Base-by-base conservation (phyloP, 352 stramenopile genomes). In the Globisporangium parvum region DNA sequence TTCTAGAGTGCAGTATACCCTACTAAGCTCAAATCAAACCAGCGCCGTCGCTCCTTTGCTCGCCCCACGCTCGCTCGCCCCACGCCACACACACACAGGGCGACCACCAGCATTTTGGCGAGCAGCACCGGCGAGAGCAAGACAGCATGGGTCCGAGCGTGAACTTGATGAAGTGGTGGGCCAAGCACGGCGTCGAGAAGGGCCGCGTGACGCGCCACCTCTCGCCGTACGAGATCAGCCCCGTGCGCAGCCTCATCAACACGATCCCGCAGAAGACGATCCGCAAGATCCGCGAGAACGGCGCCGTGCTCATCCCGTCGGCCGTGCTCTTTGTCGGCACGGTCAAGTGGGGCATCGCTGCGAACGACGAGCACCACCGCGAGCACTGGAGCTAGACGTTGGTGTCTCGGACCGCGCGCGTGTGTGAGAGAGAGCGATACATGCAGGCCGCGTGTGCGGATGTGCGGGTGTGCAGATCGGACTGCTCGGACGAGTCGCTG, bases 211-310 rank as follows among this genome's bases (percentile, higher is more conserved):
- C 72, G 60, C 82, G 82, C 65, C 74, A 86, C 60, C 59, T 92
- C 53, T 90, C 79, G 50, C 82, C 82, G 39, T 79, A 86, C 57
- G 77, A 89, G 62, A 26, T 84, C 49, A 64, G 85, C 67, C 77
- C 79, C 5, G 67, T 92, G 40, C 72, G 74, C 62, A 80, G 69
- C 63, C 66, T 92, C 17, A 85, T 92, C 60, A 70, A 71, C 57
- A 78, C 82, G 46, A 74, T 88, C 47, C 82, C 82, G 35, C 67
- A 73, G 66, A 92, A 92, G 77, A 85, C 79, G 6, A 47, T 90
- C 26, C 79, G 79, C 67, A 92, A 92, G 73, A 73, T 92, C 57
- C 74, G 80, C 60, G 82, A 92, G 69, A 92, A 92, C 67, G 79
- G 72, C 51, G 59, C 76, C 37, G 60, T 89, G 59, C 73, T 92